Evolutionary conservation across 192 early-diverging fungal species (phyloP).

Genomic region (Linnemannia hyalina): DNA sequence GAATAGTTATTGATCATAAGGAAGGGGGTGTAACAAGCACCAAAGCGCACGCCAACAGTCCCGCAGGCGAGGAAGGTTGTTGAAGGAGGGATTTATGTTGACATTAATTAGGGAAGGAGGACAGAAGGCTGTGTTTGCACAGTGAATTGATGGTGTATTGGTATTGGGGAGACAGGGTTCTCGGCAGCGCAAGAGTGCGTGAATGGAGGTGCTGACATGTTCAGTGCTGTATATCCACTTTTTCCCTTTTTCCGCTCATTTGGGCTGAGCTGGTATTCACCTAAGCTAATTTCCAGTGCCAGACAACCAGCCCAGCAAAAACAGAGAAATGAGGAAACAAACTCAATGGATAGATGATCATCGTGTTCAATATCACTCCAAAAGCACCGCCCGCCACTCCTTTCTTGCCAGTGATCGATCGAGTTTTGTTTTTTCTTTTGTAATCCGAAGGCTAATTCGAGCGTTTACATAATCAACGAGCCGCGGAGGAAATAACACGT

Average conservation of each 20-base stretch:
- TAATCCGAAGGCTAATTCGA: background rate
- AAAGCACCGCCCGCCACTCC: background rate
- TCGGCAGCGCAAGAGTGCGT: too few species aligned
- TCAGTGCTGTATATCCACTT: background rate
- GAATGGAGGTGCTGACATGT: too few species aligned
- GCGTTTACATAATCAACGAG: background rate
- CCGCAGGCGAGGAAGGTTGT: too few species aligned
- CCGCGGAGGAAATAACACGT: background rate
- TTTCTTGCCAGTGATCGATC: slow-evolving; percentile 28
- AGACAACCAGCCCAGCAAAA: too few species aligned
- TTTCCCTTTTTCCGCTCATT: background rate
- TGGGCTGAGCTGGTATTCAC: background rate
- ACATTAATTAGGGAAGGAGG: too few species aligned
- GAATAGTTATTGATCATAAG: too few species aligned
- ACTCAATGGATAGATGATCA: background rate
- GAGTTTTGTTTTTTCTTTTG: background rate
- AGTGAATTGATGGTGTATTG: too few species aligned
- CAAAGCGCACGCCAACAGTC: too few species aligned
- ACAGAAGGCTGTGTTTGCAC: too few species aligned
- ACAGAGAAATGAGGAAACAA: background rate
- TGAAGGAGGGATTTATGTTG: too few species aligned
- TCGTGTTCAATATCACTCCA: background rate
- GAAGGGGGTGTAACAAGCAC: too few species aligned
- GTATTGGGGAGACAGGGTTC: too few species aligned
- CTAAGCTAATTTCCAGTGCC: background rate